A percentile compares a stretch with the other conserved stretches of the same genome.
Conservation (phyloP, 192 early-diverging fungal genomes). For the Chytriomyces sp. region DNA sequence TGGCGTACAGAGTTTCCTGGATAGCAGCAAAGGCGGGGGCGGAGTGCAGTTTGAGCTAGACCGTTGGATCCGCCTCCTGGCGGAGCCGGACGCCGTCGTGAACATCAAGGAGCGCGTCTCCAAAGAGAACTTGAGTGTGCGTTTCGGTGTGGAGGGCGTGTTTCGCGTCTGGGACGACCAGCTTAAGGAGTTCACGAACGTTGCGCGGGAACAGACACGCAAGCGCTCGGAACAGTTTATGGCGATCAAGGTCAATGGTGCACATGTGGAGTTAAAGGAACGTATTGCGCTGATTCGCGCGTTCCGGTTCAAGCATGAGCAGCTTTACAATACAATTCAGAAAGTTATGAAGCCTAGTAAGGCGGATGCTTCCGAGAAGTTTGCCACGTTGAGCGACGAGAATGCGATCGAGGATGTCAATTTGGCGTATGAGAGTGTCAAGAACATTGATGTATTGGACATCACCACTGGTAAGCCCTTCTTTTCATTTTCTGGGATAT, state of each 20-base stretch:
- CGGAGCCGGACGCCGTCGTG: conserved; percentile 9
- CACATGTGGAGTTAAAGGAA: conserved; percentile 93
- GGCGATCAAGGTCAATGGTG: conserved; percentile 89
- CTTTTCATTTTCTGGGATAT: conserved; percentile 6
- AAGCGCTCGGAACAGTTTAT: conserved; percentile 94
- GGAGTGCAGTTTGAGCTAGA: conserved; percentile 24
- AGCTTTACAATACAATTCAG: conserved; percentile 93
- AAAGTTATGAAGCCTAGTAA: conserved; percentile 82
- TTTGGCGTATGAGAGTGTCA: conserved; percentile 87
- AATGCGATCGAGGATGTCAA: conserved; percentile 88
- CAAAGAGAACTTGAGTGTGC: conserved; percentile 18
- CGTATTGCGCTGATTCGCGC: conserved; percentile 83
- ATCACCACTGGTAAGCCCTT: conserved; percentile 65
- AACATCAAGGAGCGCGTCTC: conserved; percentile 17
- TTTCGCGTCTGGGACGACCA: conserved; percentile 90
- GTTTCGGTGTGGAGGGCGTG: conserved; percentile 75
- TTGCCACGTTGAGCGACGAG: conserved; percentile 57
- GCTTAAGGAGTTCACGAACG: conserved; percentile 92
- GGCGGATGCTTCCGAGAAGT: conserved; percentile 39
- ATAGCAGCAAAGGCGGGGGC: neutral
- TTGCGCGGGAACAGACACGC: conserved; percentile 90
- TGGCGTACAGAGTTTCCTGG: conserved; percentile 14
- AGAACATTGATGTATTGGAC: conserved; percentile 93
- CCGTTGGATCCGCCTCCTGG: conserved; percentile 22
- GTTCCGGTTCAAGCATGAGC: conserved; percentile 97